A percentile compares a stretch with the other conserved stretches of the same genome.
Conservation (phyloP, 2,329 filamentous ascomycete genomes). For the Fusarium kyushuense region DNA sequence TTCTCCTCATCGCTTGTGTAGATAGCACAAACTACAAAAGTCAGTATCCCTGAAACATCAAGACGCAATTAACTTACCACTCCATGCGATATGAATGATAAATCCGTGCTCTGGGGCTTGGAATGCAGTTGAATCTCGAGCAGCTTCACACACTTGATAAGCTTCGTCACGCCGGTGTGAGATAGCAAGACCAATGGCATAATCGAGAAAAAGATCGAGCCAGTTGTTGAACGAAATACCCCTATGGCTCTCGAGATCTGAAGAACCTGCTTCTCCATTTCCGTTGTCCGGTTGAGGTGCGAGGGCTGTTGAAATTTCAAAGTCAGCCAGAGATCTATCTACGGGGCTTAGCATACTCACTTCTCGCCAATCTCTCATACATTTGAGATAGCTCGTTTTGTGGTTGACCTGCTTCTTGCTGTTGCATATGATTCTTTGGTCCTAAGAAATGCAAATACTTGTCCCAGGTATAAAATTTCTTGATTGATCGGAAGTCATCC, state of each 20-base stretch:
- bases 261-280: slow-evolving; percentile 45
- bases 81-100: slow-evolving; percentile 81
- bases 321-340: slow-evolving; percentile 15
- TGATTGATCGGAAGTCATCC: slow-evolving; percentile 72
- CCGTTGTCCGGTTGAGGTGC: slow-evolving; percentile 48
- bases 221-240: slow-evolving; percentile 85
- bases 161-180: slow-evolving; percentile 75
- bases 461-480: slow-evolving; percentile 75
- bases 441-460: slow-evolving; percentile 71
- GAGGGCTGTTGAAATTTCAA: slow-evolving; percentile 46
- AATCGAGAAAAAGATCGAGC: slow-evolving; percentile 91
- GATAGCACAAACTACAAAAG: slow-evolving; percentile 78
- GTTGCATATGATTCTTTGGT: slow-evolving; percentile 43
- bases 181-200: slow-evolving; percentile 80
- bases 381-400: slow-evolving; percentile 64
- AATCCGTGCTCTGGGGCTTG: slow-evolving; percentile 76
- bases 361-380: slow-evolving; percentile 67
- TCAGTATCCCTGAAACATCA: slow-evolving; percentile 20
- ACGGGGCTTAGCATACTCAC: slow-evolving; percentile 53
- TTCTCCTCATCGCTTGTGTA: slow-evolving; percentile 83
- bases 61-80: slow-evolving; percentile 62
- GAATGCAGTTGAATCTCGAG: slow-evolving; percentile 85
- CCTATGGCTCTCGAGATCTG: slow-evolving; percentile 68
- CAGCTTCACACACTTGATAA: slow-evolving; percentile 83
- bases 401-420: slow-evolving; percentile 46